Evolutionary conservation across 495 filamentous ascomycete species (phyloP).

Genomic region (Aspergillus taichungensis): DNA sequence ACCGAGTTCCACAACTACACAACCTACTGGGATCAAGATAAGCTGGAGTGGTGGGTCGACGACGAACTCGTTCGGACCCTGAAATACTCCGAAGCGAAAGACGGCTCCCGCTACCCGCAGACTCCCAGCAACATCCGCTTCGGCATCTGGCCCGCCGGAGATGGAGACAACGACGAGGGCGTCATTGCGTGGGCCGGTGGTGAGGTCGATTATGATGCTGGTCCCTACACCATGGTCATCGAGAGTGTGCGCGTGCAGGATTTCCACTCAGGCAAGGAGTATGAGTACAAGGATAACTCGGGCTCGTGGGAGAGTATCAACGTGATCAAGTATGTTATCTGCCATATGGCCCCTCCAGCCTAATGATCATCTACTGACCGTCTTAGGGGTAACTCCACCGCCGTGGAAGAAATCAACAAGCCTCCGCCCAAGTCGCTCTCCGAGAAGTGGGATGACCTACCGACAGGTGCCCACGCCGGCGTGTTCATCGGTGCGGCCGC

Average conservation of each 20-base stretch:
- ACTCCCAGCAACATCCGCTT: conserved; percentile 83
- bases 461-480: conserved; percentile 45
- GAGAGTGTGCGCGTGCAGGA: conserved; percentile 57
- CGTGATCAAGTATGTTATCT: conserved; percentile 44
- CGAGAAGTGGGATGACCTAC: conserved; percentile 51
- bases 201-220: conserved; percentile 57
- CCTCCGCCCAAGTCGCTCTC: conserved; percentile 33
- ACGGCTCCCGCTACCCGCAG: conserved; percentile 73
- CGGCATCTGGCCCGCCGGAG: conserved; percentile 83
- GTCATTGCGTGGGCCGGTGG: conserved; percentile 75
- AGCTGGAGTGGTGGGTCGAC: conserved; percentile 77
- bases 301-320: conserved; percentile 69
- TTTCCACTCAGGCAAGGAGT: conserved; percentile 58
- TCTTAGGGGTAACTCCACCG: conserved; percentile 56
- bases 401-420: conserved; percentile 24
- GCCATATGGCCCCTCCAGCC: not conserved
- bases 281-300: conserved; percentile 55
- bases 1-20: conserved; percentile 74
- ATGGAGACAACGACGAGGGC: conserved; percentile 53
- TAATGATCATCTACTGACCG: not conserved
- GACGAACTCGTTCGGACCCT: conserved; percentile 61
- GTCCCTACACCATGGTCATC: conserved; percentile 74
- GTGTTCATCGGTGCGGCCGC: conserved; percentile 46
- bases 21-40: conserved; percentile 74
- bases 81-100: conserved; percentile 38